phyloP scores from a whole-genome alignment of 208 protist species.

The Angomonas desouzai region DNA sequence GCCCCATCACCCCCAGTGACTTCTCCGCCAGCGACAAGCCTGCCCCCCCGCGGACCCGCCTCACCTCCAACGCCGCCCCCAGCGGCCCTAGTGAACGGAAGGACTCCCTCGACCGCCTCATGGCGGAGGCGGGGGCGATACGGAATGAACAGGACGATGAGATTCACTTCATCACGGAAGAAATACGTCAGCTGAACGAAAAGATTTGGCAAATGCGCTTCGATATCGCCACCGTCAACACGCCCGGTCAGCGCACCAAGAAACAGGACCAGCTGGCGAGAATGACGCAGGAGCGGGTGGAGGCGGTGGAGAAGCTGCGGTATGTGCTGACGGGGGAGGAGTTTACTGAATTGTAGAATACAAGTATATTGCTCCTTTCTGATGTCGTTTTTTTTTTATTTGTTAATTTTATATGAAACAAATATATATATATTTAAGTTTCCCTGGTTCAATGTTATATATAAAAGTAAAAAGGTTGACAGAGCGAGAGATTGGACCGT shows the following conservation, averaged over 20 bases:
- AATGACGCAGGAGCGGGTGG: slow-evolving; percentile 40
- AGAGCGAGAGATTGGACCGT: too few relatives aligned
- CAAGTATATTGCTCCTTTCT: too few relatives aligned
- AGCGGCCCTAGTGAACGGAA: slow-evolving; percentile 12
- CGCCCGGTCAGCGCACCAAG: neutral
- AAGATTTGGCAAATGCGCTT: slow-evolving; percentile 77
- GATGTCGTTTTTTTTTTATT: too few relatives aligned
- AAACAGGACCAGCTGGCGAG: slow-evolving; percentile 22
- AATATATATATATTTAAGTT: too few relatives aligned
- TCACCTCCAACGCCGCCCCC: neutral
- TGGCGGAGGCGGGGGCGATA: slow-evolving; percentile 54
- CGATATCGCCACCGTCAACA: slow-evolving; percentile 15
- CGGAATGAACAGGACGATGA: slow-evolving; percentile 61
- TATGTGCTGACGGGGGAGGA: slow-evolving; percentile 24
- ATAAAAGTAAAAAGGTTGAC: too few relatives aligned
- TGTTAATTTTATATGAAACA: too few relatives aligned
- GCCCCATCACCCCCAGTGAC: neutral
- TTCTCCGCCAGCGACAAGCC: neutral
- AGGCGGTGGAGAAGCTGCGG: slow-evolving; percentile 45
- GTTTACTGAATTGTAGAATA: neutral
- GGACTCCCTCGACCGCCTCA: slow-evolving; percentile 40
- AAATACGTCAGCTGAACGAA: slow-evolving; percentile 68
- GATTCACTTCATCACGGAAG: slow-evolving; percentile 69
- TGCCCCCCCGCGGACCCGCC: too few relatives aligned
- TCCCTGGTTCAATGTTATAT: too few relatives aligned